Percentiles rank a stretch among this genome's conserved stretches.
phyloP scores from a whole-genome alignment of 164 flowering plant species.

The Malania oleifera region DNA sequence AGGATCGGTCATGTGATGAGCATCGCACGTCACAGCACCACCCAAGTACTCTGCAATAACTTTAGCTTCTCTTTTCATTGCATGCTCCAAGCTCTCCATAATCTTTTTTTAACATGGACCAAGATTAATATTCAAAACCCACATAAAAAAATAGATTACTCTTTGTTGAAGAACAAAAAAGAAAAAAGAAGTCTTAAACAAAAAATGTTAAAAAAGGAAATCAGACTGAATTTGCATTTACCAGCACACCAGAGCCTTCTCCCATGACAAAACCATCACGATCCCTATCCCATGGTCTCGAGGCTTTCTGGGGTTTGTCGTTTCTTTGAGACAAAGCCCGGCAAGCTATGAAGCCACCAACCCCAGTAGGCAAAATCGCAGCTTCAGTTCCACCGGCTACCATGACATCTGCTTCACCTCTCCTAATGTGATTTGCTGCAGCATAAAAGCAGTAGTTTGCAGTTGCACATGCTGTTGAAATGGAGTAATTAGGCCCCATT shows the following conservation, averaged over 20 bases:
- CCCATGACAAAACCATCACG: constrained; percentile 82
- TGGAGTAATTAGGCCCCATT: constrained; percentile 77
- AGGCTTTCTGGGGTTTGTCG: constrained; percentile 49
- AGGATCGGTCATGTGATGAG: constrained; percentile 76
- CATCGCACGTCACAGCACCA: constrained; percentile 63
- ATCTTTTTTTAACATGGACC: constrained; percentile 32
- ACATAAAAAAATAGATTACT: too few species aligned
- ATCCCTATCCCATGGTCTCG: constrained; percentile 62
- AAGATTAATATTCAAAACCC: not conserved
- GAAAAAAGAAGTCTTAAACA: not conserved
- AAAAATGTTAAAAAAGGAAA: not conserved
- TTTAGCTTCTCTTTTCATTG: constrained; percentile 56
- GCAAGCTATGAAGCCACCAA: constrained; percentile 74
- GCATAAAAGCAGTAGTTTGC: constrained; percentile 68
- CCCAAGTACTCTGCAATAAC: constrained; percentile 64
- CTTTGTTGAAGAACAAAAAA: not conserved
- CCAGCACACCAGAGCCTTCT: constrained; percentile 78
- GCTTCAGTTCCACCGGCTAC: constrained; percentile 69
- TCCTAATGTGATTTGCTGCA: constrained; percentile 73
- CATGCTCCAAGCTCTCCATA: constrained; percentile 71
- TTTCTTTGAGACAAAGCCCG: constrained; percentile 70
- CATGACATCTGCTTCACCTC: constrained; percentile 67
- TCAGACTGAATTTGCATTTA: constrained; percentile 11
- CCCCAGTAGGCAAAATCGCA: constrained; percentile 44
- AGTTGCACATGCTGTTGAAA: constrained; percentile 79